Evolutionary conservation across 208 protist species (phyloP).

Genomic region (Crithidia expoeki): DNA sequence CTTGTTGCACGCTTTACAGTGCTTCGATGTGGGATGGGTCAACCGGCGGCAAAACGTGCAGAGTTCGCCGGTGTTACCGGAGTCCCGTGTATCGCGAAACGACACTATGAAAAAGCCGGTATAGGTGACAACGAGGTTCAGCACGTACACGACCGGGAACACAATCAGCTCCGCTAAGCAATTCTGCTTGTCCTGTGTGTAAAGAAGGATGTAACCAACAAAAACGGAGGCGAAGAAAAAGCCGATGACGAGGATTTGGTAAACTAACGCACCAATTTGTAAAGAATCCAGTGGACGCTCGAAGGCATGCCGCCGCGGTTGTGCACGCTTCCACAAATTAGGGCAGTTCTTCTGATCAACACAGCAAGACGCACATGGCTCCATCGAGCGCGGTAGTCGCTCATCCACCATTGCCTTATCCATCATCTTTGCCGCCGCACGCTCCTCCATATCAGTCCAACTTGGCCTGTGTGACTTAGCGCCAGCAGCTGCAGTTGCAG

Average conservation of each 20-base stretch:
- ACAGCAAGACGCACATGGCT: slow-evolving; percentile 61
- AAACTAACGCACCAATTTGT: slow-evolving; percentile 49
- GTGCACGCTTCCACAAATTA: slow-evolving; percentile 54
- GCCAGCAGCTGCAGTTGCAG: too few species aligned
- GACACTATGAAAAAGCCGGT: slow-evolving; percentile 42
- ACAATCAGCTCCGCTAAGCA: slow-evolving; percentile 57
- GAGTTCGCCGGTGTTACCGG: slow-evolving; percentile 45
- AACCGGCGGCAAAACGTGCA: slow-evolving; percentile 59
- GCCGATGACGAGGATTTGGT: slow-evolving; percentile 36
- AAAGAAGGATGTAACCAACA: slow-evolving; percentile 48
- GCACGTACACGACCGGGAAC: slow-evolving; percentile 30
- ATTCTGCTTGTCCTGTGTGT: slow-evolving; percentile 33
- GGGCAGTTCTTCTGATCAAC: slow-evolving; percentile 51
- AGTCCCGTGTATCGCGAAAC: slow-evolving; percentile 59
- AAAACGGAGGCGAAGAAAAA: slow-evolving; percentile 59
- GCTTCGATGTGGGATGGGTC: slow-evolving; percentile 54
- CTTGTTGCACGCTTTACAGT: slow-evolving; percentile 90
- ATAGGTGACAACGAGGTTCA: slow-evolving; percentile 27
- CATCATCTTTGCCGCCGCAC: neutral
- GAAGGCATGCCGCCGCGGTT: slow-evolving; percentile 66
- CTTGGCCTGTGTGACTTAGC: too few species aligned
- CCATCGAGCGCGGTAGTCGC: slow-evolving; percentile 18
- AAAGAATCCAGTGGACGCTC: slow-evolving; percentile 61
- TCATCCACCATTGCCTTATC: slow-evolving; percentile 4
- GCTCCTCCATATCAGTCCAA: too few species aligned